Conservation (phyloP, 1,139 yeast species). For the Candida buenavistaensis region DNA sequence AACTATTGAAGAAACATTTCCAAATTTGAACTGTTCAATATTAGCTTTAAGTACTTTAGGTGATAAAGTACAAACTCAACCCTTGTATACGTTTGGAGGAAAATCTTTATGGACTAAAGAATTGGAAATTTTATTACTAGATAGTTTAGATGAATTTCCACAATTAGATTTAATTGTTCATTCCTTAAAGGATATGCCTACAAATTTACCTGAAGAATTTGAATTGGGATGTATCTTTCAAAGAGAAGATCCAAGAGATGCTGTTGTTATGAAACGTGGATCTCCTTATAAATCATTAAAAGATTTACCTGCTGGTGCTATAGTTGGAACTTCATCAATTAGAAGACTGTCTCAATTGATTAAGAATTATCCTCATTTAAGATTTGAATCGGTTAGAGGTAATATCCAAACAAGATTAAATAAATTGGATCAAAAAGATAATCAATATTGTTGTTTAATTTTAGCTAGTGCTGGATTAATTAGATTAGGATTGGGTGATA, state of each 20-base stretch:
- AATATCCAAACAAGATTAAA: slow-evolving; percentile 77
- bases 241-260: slow-evolving; percentile 92
- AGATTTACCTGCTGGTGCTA: slow-evolving; percentile 81
- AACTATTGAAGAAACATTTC: slow-evolving; percentile 57
- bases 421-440: slow-evolving; percentile 72
- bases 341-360: slow-evolving; percentile 77
- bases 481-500: slow-evolving; percentile 65
- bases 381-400: slow-evolving; percentile 80
- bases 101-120: slow-evolving; percentile 96
- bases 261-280: slow-evolving; percentile 74
- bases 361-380: slow-evolving; percentile 42
- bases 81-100: slow-evolving; percentile 93
- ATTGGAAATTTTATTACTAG: slow-evolving; percentile 73
- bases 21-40: slow-evolving; percentile 62
- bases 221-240: slow-evolving; percentile 83
- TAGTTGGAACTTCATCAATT: slow-evolving; percentile 93
- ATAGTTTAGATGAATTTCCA: slow-evolving; percentile 61
- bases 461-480: slow-evolving; percentile 91
- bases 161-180: slow-evolving; percentile 88
- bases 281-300: slow-evolving; percentile 61
- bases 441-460: slow-evolving; percentile 72
- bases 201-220: slow-evolving; percentile 84
- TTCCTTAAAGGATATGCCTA: slow-evolving; percentile 94
- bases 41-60: slow-evolving; percentile 85
- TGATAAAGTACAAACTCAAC: slow-evolving; percentile 81